Percentiles rank a stretch among this genome's conserved stretches.
Evolutionary conservation across 2,329 filamentous ascomycete genomes (phyloP).

Genomic region (Alternaria ventricosa): DNA sequence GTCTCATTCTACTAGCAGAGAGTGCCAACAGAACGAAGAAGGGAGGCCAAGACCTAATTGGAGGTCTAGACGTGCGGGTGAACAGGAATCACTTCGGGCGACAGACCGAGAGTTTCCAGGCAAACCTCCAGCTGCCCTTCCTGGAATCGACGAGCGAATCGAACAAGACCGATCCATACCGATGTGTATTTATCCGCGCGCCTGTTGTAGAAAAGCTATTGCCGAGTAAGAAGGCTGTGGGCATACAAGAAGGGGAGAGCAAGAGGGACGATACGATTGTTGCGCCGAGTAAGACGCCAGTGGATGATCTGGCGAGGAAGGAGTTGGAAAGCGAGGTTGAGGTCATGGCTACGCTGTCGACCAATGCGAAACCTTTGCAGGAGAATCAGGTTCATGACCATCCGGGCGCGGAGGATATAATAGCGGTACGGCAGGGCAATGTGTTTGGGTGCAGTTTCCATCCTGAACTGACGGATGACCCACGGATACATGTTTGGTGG

Average conservation of each 20-base stretch:
- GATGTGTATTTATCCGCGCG: conserved; percentile 90
- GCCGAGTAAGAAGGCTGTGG: conserved; percentile 53
- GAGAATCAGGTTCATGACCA: conserved; percentile 56
- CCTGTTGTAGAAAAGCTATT: conserved; percentile 89
- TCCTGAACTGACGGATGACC: conserved; percentile 87
- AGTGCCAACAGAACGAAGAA: conserved; percentile 87
- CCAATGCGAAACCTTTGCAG: conserved; percentile 55
- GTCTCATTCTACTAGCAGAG: conserved; percentile 88
- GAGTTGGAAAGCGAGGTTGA: conserved; percentile 60
- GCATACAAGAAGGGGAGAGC: conserved; percentile 58
- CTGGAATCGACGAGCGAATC: conserved; percentile 51
- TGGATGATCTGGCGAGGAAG: conserved; percentile 53
- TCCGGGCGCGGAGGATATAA: conserved; percentile 68
- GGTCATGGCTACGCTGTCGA: conserved; percentile 64
- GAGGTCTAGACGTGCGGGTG: conserved; percentile 87
- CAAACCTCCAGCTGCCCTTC: conserved; percentile 75
- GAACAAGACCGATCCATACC: conserved; percentile 63
- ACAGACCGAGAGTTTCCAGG: conserved; percentile 90
- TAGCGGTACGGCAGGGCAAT: conserved; percentile 89
- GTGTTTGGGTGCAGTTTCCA: conserved; percentile 96
- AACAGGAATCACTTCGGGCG: conserved; percentile 95
- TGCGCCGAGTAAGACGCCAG: conserved; percentile 61
- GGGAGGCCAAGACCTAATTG: conserved; percentile 91
- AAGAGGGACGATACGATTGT: conserved; percentile 60
- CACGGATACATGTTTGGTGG: conserved; percentile 95